Evolutionary conservation across 2,329 filamentous ascomycete genomes (phyloP), one percentile per base, ranked within the genome.

Genomic region (Metarhizium robertsii): DNA sequence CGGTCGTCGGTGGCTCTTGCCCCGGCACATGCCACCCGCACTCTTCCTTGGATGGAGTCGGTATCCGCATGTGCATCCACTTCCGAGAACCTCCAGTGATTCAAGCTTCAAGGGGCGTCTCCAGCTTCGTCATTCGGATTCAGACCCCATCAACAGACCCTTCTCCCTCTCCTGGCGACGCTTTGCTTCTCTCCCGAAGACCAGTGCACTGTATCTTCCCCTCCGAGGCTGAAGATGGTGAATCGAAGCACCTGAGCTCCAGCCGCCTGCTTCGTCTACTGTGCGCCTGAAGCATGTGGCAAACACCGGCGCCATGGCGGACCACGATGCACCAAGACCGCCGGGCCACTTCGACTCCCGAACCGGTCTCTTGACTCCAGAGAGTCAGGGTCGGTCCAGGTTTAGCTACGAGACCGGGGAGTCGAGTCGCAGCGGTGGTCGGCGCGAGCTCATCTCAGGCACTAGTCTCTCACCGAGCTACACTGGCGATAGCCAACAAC

Each of bases 391-490:
- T 4, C 51, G 50, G 32, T 50, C 51, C 5, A 53, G 58, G 30
- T 46, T 51, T 30, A 73, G 71, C 61, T 70, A 74, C 61, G 75
- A 77, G 48, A 71, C 70, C 8, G 74, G 73, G 58, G 75, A 76
- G 61, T 72, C 76, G 54, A 79, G 73, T 45, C 52, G 51, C 48
- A 52, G 52, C 38, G 30, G 18, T 11, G 58, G 69, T 56, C 55
- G 64, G 25, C 58, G 55, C 42, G 61, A 64, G 36, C 61, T 60
- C 16, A 38, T 60, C 11, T 30, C 50, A 47, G 34, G 51, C 43
- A 10, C 38, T 59, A 58, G 45, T 59, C 58, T 60, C 55, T 55
- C 63, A 48, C 53, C 61, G 32, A 25, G 50, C n/a, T 45, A 54
- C 16, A 49, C 53, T 30, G 52, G 36, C 55, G 16, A 11, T 13